A percentile compares a stretch with the other conserved stretches of the same genome.
These are phyloP conservation scores for Huiozyma sinensis DNA, from an alignment of 805 yeast genomes.

Conservation along the genomic window DNA sequence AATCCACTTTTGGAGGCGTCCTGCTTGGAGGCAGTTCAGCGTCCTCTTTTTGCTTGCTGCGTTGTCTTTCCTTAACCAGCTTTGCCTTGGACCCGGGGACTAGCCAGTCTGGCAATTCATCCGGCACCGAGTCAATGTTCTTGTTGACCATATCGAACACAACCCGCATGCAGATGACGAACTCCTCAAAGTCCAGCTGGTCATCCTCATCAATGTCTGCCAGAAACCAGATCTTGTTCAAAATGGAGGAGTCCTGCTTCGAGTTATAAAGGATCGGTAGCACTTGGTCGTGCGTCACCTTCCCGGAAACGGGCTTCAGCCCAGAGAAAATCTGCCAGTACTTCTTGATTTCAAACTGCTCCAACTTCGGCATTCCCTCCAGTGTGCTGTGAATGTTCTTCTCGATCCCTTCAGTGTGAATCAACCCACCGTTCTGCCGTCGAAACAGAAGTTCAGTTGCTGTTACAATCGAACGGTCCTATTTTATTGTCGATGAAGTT, in stretches of 20 bases:
- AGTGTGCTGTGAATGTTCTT: background rate
- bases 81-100: constrained; percentile 84
- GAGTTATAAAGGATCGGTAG: constrained; percentile 83
- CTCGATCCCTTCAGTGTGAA: background rate
- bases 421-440: background rate
- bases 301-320: constrained; percentile 68
- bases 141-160: constrained; percentile 87
- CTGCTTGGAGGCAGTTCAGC: constrained; percentile 16
- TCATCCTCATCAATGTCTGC: constrained; percentile 93
- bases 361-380: constrained; percentile 48
- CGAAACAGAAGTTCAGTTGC: background rate
- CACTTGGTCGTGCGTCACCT: constrained; percentile 76
- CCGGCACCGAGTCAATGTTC: constrained; percentile 49
- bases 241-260: constrained; percentile 62
- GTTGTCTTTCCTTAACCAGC: constrained; percentile 72
- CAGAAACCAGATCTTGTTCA: constrained; percentile 80
- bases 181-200: constrained; percentile 88
- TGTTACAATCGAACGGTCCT: no score
- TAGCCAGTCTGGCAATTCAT: constrained; percentile 78
- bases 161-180: constrained; percentile 93
- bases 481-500: no score
- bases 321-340: constrained; percentile 97
- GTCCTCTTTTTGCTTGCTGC: constrained; percentile 33
- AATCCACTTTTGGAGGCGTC: constrained; percentile 47
- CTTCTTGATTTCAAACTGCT: constrained; percentile 92